phyloP scores from a whole-genome alignment of 768 basidiomycete genomes.

The Russula emetica region DNA sequence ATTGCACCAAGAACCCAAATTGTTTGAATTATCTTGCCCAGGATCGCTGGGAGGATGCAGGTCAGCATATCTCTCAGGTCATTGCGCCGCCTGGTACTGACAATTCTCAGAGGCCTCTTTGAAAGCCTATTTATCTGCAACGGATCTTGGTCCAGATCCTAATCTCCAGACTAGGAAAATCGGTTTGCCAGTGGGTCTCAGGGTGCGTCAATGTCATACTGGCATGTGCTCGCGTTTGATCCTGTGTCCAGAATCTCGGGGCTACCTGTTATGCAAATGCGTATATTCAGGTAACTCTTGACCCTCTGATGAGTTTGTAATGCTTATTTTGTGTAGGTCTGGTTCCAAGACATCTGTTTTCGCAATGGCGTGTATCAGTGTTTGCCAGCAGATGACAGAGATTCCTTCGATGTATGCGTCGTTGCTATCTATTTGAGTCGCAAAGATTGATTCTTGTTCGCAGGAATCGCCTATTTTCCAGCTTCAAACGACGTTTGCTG shows the following conservation, averaged over 20 bases:
- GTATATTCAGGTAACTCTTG: conserved; percentile 67
- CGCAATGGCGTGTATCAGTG: conserved; percentile 80
- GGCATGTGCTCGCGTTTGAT: conserved; percentile 11
- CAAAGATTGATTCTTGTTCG: background rate
- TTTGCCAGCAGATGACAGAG: conserved; percentile 50
- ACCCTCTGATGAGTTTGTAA: background rate
- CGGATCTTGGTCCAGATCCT: conserved; percentile 24
- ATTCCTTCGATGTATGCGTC: conserved; percentile 41
- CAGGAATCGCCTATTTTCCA: conserved; percentile 78
- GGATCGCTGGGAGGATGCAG: conserved; percentile 72
- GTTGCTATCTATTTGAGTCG: background rate
- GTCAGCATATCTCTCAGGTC: conserved; percentile 37
- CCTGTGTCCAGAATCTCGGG: conserved; percentile 72
- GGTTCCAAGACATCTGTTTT: conserved; percentile 85
- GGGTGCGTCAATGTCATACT: conserved; percentile 41
- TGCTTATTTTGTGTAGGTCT: conserved; percentile 54
- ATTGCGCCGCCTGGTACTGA: conserved; percentile 7
- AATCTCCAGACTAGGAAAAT: conserved; percentile 14
- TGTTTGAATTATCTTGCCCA: conserved; percentile 89
- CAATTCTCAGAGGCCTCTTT: conserved; percentile 16
- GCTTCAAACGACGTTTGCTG: conserved; percentile 77
- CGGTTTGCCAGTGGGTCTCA: conserved; percentile 66
- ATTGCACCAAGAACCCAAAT: conserved; percentile 72
- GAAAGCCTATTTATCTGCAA: conserved; percentile 32
- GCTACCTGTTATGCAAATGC: conserved; percentile 98